Percentiles rank a stretch among this genome's conserved stretches.
Conservation (phyloP, 257 asterid genomes). For the Euphrasia confusa region DNA sequence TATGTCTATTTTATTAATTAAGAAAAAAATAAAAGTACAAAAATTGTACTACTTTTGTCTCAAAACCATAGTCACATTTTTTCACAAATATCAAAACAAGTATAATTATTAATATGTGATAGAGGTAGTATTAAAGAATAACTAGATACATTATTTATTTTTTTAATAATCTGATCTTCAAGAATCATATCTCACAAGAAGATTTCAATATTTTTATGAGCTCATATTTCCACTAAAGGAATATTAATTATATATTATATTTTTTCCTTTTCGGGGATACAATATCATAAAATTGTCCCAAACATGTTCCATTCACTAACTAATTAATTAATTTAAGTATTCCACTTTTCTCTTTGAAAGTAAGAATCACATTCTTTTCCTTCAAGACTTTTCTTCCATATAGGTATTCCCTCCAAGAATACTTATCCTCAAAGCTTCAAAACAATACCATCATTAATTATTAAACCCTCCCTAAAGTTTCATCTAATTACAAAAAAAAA, state of each 20-base stretch:
- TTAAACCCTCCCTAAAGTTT: not conserved
- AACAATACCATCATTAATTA: not conserved
- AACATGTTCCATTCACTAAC: slow-evolving; percentile 44
- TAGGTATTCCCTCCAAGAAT: slow-evolving; percentile 5
- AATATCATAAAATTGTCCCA: slow-evolving; percentile 33
- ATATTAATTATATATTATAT: slow-evolving; percentile 22
- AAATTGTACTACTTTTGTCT: too few relatives aligned
- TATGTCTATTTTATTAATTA: too few relatives aligned
- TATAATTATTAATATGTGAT: too few relatives aligned
- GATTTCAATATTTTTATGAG: not conserved
- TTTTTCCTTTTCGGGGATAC: slow-evolving; percentile 23
- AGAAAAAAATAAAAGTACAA: too few relatives aligned
- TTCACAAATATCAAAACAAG: too few relatives aligned
- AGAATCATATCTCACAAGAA: slow-evolving; percentile 5
- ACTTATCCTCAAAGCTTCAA: slow-evolving; percentile 28
- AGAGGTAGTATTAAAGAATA: too few relatives aligned
- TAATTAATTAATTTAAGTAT: slow-evolving; percentile 14
- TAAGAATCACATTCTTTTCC: slow-evolving; percentile 56
- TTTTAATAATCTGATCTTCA: too few relatives aligned
- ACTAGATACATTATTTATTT: too few relatives aligned
- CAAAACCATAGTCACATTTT: too few relatives aligned
- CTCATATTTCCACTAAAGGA: slow-evolving; percentile 26
- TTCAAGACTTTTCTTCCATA: slow-evolving; percentile 19
- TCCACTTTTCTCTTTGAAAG: slow-evolving; percentile 29
- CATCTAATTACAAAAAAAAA: not conserved